Base-by-base conservation (phyloP, 176 grass and related monocot species). In the Cenchrus fungigraminus region DNA sequence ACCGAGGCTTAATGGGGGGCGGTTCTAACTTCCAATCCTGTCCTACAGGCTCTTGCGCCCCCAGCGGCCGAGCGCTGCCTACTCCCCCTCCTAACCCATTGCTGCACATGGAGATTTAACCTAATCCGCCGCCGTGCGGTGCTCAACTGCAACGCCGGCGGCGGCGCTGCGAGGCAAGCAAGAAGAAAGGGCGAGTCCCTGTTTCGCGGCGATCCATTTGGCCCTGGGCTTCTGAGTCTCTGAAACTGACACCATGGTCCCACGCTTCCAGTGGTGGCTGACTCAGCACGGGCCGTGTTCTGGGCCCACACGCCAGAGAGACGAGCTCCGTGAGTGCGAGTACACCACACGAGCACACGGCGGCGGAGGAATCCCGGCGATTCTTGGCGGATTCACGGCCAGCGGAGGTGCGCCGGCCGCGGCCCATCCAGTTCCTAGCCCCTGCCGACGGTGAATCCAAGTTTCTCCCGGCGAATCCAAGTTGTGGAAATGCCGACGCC, bases 401-500 rank as follows among this genome's bases (percentile, higher is more conserved):
- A 5, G 9, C 15, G 11, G 20, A 47, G 54, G 40, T 12, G 7
- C 22, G 16, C 51, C 31, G 63, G 8, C 34, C 2, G 6, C 7
- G 6, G 7, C 37, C 45, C 7, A 9, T 28, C 16, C 32, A 20
- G 25, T 8, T 56, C 37, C 37, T 29, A 61, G 12, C 1, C 80
- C 54, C 42, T n/a, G 37, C 37, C 37, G 37, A 40, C 37, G 37
- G 37, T 40, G 37, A 40, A 40, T 40, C 37, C 37, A 10, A 52
- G 14, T 5, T 68, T 65, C 76, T 44, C 73, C 47, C 32, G 56
- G 20, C 42, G 42, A 68, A 74, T 89, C 86, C 82, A 22, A 59
- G 57, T 19, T 32, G 31, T 7, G 52, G 49, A 43, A 67, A 87
- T 87, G 79, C 51, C 60, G 79, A 17, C 50, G 56, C 31, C 46